These are phyloP conservation scores for Aspergillus eucalypticola DNA, from an alignment of 2,329 filamentous ascomycete species.

Conservation along the genomic window DNA sequence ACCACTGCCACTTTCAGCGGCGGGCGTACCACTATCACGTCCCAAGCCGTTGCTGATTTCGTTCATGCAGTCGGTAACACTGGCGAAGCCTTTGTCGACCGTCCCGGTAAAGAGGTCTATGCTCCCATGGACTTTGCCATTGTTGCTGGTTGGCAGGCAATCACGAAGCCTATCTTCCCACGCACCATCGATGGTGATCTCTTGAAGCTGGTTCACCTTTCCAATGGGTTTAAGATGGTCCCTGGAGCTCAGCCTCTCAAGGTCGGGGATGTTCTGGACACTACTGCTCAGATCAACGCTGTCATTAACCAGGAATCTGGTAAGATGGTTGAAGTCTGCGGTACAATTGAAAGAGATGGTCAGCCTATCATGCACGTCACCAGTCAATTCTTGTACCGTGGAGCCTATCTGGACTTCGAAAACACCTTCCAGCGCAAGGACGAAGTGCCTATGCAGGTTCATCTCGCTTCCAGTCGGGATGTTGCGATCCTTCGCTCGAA, in stretches of 20 bases:
- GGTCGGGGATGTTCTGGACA: slow-evolving; percentile 90
- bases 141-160: slow-evolving; percentile 98
- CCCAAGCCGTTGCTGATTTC: slow-evolving; percentile 95
- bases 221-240: slow-evolving; percentile 97
- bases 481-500: slow-evolving; percentile 93
- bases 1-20: slow-evolving; percentile 89
- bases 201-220: slow-evolving; percentile 92
- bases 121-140: slow-evolving; percentile 99
- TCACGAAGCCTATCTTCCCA: slow-evolving; percentile 98
- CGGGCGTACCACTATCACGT: slow-evolving; percentile 81
- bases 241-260: slow-evolving; percentile 92
- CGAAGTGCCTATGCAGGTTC: slow-evolving; percentile 91
- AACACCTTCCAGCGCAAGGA: slow-evolving; percentile 99
- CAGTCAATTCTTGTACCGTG: slow-evolving; percentile 96
- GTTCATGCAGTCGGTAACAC: slow-evolving; percentile 99
- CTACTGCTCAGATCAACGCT: slow-evolving; percentile 93
- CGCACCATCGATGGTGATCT: slow-evolving; percentile 93
- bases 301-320: slow-evolving; percentile 98
- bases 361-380: slow-evolving; percentile 96
- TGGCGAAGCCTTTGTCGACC: slow-evolving; percentile 93
- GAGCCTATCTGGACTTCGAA: slow-evolving; percentile 87
- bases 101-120: slow-evolving; percentile 88
- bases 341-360: slow-evolving; percentile 83
- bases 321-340: slow-evolving; percentile 99
- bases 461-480: slow-evolving; percentile 84